These are phyloP conservation scores for Austroboletus novae-zelandiae DNA, from an alignment of 1,284 basidiomycete genomes.

Conservation along the genomic window DNA sequence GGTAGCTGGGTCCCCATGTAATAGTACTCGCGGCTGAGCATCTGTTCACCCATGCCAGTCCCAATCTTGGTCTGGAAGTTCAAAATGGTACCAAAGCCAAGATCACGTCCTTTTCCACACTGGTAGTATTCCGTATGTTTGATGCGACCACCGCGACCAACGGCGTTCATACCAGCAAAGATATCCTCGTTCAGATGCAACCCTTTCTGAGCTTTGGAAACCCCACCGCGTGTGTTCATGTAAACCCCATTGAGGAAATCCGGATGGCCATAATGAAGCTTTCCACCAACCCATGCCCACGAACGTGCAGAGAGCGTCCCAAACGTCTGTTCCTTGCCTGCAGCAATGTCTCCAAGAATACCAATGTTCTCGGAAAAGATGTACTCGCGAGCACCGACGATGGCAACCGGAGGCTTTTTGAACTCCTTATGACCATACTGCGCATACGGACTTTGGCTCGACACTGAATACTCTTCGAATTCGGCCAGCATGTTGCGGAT, in stretches of 20 bases:
- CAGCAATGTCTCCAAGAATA: slow-evolving; percentile 98
- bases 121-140: slow-evolving; percentile 99
- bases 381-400: slow-evolving; percentile 98
- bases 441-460: slow-evolving; percentile 93
- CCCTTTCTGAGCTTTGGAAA: slow-evolving; percentile 99
- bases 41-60: slow-evolving; percentile 99
- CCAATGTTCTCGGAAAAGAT: slow-evolving; percentile 99
- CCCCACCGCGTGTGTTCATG: slow-evolving; percentile 98
- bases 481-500: slow-evolving; percentile 97
- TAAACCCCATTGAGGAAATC: slow-evolving; percentile 99
- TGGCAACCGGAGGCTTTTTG: slow-evolving; percentile 89
- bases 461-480: slow-evolving; percentile 94
- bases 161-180: slow-evolving; percentile 99
- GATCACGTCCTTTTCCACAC: slow-evolving; percentile 98
- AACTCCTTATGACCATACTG: slow-evolving; percentile 93
- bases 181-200: slow-evolving; percentile 99
- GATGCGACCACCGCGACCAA: slow-evolving; percentile 97
- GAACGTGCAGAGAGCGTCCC: slow-evolving; percentile 97
- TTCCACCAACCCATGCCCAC: slow-evolving; percentile 96
- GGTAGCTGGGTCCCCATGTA: slow-evolving; percentile 98
- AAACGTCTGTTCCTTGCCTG: slow-evolving; percentile 99
- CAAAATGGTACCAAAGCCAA: slow-evolving; percentile 98
- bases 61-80: slow-evolving; percentile 99
- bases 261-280: slow-evolving; percentile 98
- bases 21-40: slow-evolving; percentile 99